Base-by-base conservation (phyloP, 352 stramenopile genomes). In the Plasmopara viticola region DNA sequence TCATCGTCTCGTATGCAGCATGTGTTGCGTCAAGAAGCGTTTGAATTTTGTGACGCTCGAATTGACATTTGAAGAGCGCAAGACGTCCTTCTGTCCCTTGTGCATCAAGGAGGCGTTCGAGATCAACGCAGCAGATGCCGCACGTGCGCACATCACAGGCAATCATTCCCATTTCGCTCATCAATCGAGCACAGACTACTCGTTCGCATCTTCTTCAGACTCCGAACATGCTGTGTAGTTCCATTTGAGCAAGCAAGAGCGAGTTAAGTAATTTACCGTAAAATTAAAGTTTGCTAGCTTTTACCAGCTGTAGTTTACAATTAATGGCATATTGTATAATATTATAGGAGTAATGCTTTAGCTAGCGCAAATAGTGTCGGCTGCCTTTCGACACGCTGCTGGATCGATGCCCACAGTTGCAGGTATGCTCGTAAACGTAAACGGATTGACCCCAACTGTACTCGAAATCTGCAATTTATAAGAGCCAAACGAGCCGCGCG, bases 101-200 rank as follows among this genome's bases (percentile, higher is more conserved):
- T 73, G 64, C 18, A 70, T 73, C 45, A 70, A 64, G 29, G 70
- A 75, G 25, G 60, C 60, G 0, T 60, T 73, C 28, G 57, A 64
- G 0, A 64, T 70, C 10, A 57, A 68, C 49, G 64, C 70, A 44
- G 43, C 46, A 50, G 64, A 67, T 28, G 50, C 61, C 13, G 64
- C 64, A 10, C 56, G 64, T 3, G 60, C 64, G 8, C 60, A 70
- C 17, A 62, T 73, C 25, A 28, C 51, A 14, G 53, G 62, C 34
- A 54, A 28, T n/a, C 58, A 61, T 8, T 67, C 51, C 7, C 54
- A 65, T 31, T 65, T 59, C 45, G 63, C 49, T 10, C 64, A 60
- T 25, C 49, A 65, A 25, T 67, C 63, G 4, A 51, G 51, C 18
- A 65, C 63, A 8, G 58, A 68, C 54, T 67, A 65, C 31, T 71